phyloP scores from a whole-genome alignment of 2,329 filamentous ascomycete genomes.

The Gaeumannomyces tritici region DNA sequence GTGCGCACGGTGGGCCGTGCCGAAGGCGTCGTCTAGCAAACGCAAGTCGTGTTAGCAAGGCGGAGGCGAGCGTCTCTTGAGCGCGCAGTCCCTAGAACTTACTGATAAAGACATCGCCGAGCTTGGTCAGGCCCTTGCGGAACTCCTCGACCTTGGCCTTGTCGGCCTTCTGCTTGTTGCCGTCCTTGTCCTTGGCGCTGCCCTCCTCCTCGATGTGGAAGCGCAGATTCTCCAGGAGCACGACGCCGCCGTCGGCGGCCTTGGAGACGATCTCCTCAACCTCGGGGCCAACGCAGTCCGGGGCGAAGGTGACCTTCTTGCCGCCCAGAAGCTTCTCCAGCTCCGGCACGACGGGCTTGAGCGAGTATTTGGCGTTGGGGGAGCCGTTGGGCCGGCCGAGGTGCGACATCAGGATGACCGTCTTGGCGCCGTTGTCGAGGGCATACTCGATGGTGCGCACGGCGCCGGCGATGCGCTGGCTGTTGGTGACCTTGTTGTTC shows the following conservation, averaged over 20 bases:
- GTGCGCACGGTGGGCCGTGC: slow-evolving; percentile 95
- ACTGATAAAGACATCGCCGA: slow-evolving; percentile 97
- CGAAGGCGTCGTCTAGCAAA: slow-evolving; percentile 81
- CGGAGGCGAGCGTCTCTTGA: not conserved
- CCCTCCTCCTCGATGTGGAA: slow-evolving; percentile 99
- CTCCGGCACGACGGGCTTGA: slow-evolving; percentile 84
- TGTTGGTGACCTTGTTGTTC: slow-evolving; percentile 93
- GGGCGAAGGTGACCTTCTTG: slow-evolving; percentile 76
- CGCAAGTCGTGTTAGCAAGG: not conserved
- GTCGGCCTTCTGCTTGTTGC: slow-evolving; percentile 97
- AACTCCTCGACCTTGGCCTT: slow-evolving; percentile 88
- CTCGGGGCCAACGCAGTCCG: slow-evolving; percentile 83
- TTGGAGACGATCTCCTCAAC: slow-evolving; percentile 84
- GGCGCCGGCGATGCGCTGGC: slow-evolving; percentile 94
- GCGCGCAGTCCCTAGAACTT: slow-evolving; percentile 25
- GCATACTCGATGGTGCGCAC: slow-evolving; percentile 93
- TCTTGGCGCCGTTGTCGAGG: slow-evolving; percentile 80
- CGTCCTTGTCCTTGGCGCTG: slow-evolving; percentile 83
- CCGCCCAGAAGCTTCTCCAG: slow-evolving; percentile 79
- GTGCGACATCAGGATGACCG: slow-evolving; percentile 96
- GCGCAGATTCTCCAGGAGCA: slow-evolving; percentile 94
- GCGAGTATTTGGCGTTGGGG: slow-evolving; percentile 83
- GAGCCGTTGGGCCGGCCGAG: slow-evolving; percentile 91
- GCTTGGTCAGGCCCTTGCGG: slow-evolving; percentile 85
- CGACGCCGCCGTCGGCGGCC: slow-evolving; percentile 69